phyloP scores from a whole-genome alignment of 805 yeast genomes.

The Candida piceae region DNA sequence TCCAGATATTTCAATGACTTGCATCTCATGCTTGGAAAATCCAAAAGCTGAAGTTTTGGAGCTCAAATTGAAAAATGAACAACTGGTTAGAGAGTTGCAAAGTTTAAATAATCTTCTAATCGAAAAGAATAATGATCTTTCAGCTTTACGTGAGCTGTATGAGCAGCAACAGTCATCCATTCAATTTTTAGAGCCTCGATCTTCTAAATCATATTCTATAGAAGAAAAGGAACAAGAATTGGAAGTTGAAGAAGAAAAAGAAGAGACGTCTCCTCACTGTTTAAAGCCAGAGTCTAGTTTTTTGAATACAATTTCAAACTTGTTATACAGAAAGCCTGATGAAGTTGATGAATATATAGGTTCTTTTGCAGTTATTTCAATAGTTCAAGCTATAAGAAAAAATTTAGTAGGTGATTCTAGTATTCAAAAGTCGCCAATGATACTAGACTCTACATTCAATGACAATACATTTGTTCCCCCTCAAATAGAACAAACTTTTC shows the following conservation, averaged over 20 bases:
- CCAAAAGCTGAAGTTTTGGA: too few species aligned
- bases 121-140: too few species aligned
- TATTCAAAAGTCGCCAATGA: constrained; percentile 7
- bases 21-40: too few species aligned
- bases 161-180: too few species aligned
- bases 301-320: constrained; percentile 9
- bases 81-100: too few species aligned
- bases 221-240: not conserved
- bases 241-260: not conserved
- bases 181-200: too few species aligned
- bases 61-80: too few species aligned
- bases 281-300: constrained; percentile 2
- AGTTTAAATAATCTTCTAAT: too few species aligned
- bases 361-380: constrained; percentile 20
- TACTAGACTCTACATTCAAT: constrained; percentile 8
- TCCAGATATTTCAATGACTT: not conserved
- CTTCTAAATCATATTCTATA: too few species aligned
- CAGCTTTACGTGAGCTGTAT: too few species aligned
- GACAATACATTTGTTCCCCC: constrained; percentile 11
- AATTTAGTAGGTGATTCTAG: constrained; percentile 11
- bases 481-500: constrained; percentile 11
- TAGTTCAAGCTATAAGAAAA: constrained; percentile 18
- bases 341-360: constrained; percentile 21
- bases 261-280: not conserved
- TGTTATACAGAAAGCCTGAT: constrained; percentile 7